Percentiles rank a stretch among this genome's conserved stretches.
Conservation (phyloP, 768 basidiomycete genomes). For the Lactarius hengduanensis region DNA sequence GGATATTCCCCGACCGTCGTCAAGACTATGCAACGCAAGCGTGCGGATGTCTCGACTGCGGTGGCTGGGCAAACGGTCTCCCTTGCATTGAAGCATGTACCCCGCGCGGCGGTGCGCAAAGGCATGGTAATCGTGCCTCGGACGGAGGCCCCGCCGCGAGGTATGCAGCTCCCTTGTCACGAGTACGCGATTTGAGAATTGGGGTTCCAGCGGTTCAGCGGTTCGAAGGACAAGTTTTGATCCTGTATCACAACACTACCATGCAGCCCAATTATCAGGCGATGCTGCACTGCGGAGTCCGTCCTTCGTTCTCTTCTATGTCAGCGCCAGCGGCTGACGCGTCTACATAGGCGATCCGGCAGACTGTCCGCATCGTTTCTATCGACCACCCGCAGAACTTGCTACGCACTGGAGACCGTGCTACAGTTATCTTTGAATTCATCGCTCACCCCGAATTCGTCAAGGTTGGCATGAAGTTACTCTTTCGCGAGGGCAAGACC, state of each 20-base stretch:
- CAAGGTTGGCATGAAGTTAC: conserved; percentile 88
- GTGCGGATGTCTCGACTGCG: conserved; percentile 76
- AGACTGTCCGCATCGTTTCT: conserved; percentile 86
- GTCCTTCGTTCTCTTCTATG: conserved; percentile 30
- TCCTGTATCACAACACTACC: conserved; percentile 93
- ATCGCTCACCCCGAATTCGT: conserved; percentile 90
- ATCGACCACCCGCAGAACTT: conserved; percentile 90
- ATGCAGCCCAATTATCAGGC: conserved; percentile 93
- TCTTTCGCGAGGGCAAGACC: conserved; percentile 95
- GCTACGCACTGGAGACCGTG: conserved; percentile 91
- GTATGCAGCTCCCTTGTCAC: conserved; percentile 39
- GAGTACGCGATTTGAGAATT: conserved; percentile 4
- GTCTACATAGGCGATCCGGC: conserved; percentile 69
- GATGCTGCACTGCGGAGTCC: conserved; percentile 89
- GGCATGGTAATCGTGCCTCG: conserved; percentile 92
- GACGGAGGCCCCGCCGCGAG: conserved; percentile 73
- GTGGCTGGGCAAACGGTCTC: conserved; percentile 97
- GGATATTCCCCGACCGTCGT: conserved; percentile 77
- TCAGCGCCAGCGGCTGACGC: conserved; percentile 18
- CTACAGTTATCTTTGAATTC: conserved; percentile 93
- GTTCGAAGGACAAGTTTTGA: conserved; percentile 93
- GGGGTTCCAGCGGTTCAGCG: conserved; percentile 59
- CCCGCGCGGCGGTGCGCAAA: conserved; percentile 78
- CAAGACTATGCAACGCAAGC: conserved; percentile 92
- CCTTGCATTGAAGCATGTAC: conserved; percentile 86